A percentile compares a stretch with the other conserved stretches of the same genome.
Evolutionary conservation across 1,284 basidiomycete species (phyloP).

Genomic region (Fomitopsis palustris): DNA sequence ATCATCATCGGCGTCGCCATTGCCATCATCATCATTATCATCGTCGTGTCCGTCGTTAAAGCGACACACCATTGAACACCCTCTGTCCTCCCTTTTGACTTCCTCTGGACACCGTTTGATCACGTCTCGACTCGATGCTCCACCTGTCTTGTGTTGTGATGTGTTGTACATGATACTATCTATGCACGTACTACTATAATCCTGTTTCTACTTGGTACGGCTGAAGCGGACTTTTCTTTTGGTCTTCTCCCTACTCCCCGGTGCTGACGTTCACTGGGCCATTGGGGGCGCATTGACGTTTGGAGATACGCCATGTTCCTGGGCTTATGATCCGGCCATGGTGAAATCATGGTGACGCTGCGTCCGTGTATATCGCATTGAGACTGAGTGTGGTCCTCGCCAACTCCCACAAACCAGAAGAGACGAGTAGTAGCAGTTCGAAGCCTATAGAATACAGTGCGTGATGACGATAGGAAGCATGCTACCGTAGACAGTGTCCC

Average conservation of each 20-base stretch:
- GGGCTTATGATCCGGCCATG: too few relatives aligned
- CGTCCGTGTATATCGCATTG: neutral
- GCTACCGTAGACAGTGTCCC: neutral
- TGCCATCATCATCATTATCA: conserved; percentile 87
- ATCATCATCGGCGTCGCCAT: conserved; percentile 87
- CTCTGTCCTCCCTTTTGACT: neutral
- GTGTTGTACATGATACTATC: conserved; percentile 6
- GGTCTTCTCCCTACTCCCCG: too few relatives aligned
- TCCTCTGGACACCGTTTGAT: neutral
- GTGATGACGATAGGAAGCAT: too few relatives aligned
- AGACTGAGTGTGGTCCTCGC: too few relatives aligned
- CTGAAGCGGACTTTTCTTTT: neutral
- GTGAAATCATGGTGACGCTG: too few relatives aligned
- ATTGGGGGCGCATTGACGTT: too few relatives aligned
- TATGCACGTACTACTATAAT: conserved; percentile 9
- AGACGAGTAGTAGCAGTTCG: too few relatives aligned
- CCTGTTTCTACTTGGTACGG: conserved; percentile 1
- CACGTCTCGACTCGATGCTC: conserved; percentile 1
- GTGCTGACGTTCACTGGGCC: too few relatives aligned
- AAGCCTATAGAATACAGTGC: too few relatives aligned
- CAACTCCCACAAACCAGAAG: too few relatives aligned
- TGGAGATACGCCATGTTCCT: too few relatives aligned
- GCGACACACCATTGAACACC: conserved; percentile 49
- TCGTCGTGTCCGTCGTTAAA: conserved; percentile 90
- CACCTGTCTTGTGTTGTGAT: conserved; percentile 1